Conservation (phyloP, 805 yeast species). For the Dipodascus geniculatus region DNA sequence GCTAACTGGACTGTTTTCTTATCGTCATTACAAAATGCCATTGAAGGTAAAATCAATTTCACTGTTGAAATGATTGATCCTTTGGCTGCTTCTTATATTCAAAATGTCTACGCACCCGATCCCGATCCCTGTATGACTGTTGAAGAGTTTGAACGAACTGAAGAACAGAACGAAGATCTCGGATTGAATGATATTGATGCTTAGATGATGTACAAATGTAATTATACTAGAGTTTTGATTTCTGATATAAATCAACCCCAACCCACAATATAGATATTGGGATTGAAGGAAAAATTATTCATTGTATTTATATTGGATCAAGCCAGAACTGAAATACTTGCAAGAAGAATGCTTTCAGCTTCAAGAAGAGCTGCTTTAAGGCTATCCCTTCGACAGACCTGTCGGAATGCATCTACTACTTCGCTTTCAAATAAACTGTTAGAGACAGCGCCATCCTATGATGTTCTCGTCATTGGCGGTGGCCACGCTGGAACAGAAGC, state of each 20-base stretch:
- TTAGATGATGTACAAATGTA: slow-evolving; percentile 14
- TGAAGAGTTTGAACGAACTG: slow-evolving; percentile 83
- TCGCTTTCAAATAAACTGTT: background rate
- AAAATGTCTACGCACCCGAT: slow-evolving; percentile 98
- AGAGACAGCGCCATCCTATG: slow-evolving; percentile 21
- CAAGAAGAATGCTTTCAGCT: too few relatives aligned
- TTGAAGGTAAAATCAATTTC: slow-evolving; percentile 70
- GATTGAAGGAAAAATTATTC: too few relatives aligned
- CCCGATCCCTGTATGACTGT: slow-evolving; percentile 89
- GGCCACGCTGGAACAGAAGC: slow-evolving; percentile 99
- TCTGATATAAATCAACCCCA: background rate
- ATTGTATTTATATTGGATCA: too few relatives aligned
- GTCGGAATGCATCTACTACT: slow-evolving; percentile 7
- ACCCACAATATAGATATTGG: too few relatives aligned
- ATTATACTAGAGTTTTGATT: background rate
- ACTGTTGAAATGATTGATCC: slow-evolving; percentile 91
- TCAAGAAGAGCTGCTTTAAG: too few relatives aligned
- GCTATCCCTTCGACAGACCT: too few relatives aligned
- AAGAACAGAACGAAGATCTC: slow-evolving; percentile 80
- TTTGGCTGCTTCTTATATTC: slow-evolving; percentile 86
- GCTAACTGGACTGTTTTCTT: slow-evolving; percentile 78
- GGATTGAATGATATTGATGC: slow-evolving; percentile 47
- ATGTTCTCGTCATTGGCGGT: slow-evolving; percentile 87
- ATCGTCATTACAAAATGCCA: slow-evolving; percentile 60
- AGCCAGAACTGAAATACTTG: too few relatives aligned